Evolutionary conservation across 306 rosid genomes (phyloP).

Genomic region (Prunus fruticosa): DNA sequence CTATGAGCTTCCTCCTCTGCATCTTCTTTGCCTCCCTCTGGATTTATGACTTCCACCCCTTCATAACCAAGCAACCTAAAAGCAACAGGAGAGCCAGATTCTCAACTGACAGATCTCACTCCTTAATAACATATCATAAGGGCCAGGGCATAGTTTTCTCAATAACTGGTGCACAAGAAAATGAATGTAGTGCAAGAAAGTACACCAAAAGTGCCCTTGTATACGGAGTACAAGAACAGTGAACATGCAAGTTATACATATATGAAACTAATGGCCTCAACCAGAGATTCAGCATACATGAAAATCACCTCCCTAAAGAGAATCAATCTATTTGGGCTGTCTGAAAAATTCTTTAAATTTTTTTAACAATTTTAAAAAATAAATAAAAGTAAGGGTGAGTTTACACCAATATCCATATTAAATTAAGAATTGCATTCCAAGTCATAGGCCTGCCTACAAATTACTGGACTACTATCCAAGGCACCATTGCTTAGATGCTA

Average conservation of each 20-base stretch:
- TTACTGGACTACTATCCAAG: neutral
- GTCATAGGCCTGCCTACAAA: neutral
- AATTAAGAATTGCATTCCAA: neutral
- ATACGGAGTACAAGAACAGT: neutral
- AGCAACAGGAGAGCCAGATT: constrained; percentile 24
- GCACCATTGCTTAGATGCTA: neutral
- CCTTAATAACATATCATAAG: neutral
- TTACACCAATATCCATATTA: neutral
- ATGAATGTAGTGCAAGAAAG: neutral
- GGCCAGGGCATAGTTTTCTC: neutral
- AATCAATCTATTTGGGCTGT: neutral
- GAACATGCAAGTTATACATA: neutral
- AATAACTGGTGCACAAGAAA: neutral
- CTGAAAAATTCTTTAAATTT: neutral
- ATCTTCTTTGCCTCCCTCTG: constrained; percentile 92
- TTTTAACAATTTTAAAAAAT: neutral
- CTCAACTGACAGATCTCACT: constrained; percentile 1
- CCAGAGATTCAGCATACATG: neutral
- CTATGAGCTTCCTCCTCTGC: constrained; percentile 80
- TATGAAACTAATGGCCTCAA: neutral
- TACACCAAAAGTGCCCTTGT: neutral
- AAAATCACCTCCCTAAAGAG: neutral
- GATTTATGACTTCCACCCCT: constrained; percentile 92
- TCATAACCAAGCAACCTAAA: constrained; percentile 73
- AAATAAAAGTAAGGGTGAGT: neutral